These are phyloP conservation scores for Galium porrigens DNA, from an alignment of 305 asterid species.

Conservation along the genomic window DNA sequence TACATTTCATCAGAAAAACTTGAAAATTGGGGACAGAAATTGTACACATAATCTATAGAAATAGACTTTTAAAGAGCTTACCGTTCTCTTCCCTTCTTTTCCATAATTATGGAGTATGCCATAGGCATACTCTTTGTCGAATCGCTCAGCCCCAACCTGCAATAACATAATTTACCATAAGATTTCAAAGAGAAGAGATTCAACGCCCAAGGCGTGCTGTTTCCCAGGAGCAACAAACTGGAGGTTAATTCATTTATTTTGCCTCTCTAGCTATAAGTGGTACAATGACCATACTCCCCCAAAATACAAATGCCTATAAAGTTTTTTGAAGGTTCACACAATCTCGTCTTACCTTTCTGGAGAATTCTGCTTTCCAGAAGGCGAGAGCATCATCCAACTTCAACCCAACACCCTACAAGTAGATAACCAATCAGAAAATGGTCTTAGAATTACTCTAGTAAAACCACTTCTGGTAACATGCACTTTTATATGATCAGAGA, in stretches of 20 bases:
- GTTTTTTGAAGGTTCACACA: not conserved
- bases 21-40: not conserved
- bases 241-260: not conserved
- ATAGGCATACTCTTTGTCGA: constrained; percentile 90
- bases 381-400: constrained; percentile 97
- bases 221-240: not conserved
- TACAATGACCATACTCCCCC: not conserved
- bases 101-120: constrained; percentile 84
- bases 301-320: not conserved
- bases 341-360: constrained; percentile 46
- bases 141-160: constrained; percentile 88
- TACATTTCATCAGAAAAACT: constrained; percentile 21
- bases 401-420: constrained; percentile 74
- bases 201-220: not conserved
- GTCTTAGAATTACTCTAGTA: not conserved
- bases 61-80: constrained; percentile 23
- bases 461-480: not conserved
- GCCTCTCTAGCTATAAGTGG: not conserved
- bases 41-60: not conserved
- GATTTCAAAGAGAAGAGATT: constrained; percentile 2
- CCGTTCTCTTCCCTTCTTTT: constrained; percentile 97
- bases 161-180: constrained; percentile 18
- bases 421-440: constrained; percentile 16
- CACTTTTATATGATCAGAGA: not conserved
- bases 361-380: constrained; percentile 91